Evolutionary conservation across 2,329 filamentous ascomycete species (phyloP).

Genomic region (Bipolaris oryzae): DNA sequence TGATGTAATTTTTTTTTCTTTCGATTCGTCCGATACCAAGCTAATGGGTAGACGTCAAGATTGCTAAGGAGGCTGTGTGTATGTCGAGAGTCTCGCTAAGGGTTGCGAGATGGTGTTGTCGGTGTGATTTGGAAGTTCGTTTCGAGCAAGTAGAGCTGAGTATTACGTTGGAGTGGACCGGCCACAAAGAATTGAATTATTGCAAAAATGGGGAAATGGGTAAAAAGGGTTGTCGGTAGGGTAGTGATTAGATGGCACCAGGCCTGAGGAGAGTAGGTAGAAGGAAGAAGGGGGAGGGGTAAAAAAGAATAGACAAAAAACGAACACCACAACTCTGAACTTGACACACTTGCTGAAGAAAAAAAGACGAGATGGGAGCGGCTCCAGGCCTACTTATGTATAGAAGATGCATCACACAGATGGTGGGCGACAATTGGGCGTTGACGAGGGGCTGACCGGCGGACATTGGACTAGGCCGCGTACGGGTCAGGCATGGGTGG

Average conservation of each 20-base stretch:
- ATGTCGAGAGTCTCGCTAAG: conserved; percentile 32
- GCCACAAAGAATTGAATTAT: conserved; percentile 51
- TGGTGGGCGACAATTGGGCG: conserved; percentile 29
- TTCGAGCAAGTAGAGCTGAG: conserved; percentile 57
- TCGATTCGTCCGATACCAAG: conserved; percentile 42
- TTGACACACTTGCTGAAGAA: conserved; percentile 60
- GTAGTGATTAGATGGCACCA: conserved; percentile 51
- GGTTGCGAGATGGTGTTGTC: conserved; percentile 40
- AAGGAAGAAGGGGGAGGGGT: conserved; percentile 45
- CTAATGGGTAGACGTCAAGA: conserved; percentile 47
- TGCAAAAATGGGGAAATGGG: conserved; percentile 26
- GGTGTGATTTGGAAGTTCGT: conserved; percentile 30
- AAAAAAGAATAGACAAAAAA: conserved; percentile 51
- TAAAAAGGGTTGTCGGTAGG: conserved; percentile 28
- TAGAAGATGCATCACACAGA: conserved; percentile 29
- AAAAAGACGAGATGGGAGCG: conserved; percentile 42
- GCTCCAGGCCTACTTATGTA: conserved; percentile 44
- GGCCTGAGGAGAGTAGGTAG: conserved; percentile 52
- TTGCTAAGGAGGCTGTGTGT: conserved; percentile 44
- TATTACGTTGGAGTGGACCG: conserved; percentile 54
- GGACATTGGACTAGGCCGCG: conserved; percentile 33
- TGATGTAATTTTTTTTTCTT: conserved; percentile 34
- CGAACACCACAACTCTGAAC: conserved; percentile 56
- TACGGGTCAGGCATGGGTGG: conserved; percentile 34
- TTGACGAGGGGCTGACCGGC: conserved; percentile 29